A percentile compares a stretch with the other conserved stretches of the same genome.
phyloP scores from a whole-genome alignment of 306 rosid genomes.

The Dryas alaskensis region DNA sequence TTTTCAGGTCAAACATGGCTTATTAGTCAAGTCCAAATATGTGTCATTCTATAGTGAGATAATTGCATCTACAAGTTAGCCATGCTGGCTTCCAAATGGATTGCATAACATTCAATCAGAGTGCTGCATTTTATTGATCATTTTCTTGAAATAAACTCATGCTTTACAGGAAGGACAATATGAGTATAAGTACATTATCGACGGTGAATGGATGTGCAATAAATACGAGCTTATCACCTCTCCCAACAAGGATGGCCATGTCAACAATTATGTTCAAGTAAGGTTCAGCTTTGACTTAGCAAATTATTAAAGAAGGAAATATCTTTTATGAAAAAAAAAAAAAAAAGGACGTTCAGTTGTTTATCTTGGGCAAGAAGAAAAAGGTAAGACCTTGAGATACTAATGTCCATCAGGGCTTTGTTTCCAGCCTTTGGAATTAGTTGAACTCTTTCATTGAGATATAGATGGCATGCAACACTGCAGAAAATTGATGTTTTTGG shows the following conservation, averaged over 20 bases:
- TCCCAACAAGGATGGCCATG: constrained; percentile 82
- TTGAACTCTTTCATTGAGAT: not conserved
- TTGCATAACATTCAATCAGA: not conserved
- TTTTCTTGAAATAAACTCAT: constrained; percentile 14
- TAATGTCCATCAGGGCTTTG: not conserved
- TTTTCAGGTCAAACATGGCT: not conserved
- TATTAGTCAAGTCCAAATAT: not conserved
- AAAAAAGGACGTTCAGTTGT: not conserved
- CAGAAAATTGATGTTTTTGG: not conserved
- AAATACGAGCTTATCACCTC: constrained; percentile 44
- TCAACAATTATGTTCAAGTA: constrained; percentile 78
- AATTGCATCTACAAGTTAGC: not conserved
- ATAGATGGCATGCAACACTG: not conserved
- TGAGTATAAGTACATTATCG: constrained; percentile 87
- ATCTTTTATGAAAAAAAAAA: not conserved
- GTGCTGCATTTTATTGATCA: not conserved
- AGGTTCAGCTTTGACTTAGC: constrained; percentile 21
- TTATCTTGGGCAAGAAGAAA: too few species aligned
- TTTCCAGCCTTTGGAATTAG: not conserved
- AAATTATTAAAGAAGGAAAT: not conserved
- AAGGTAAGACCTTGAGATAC: not conserved
- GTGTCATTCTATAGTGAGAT: not conserved
- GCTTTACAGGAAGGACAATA: constrained; percentile 79
- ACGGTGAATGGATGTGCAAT: constrained; percentile 75
- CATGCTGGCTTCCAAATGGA: not conserved